Base-by-base conservation (phyloP, 176 grass and related monocot species). In the Triticum monococcum region DNA sequence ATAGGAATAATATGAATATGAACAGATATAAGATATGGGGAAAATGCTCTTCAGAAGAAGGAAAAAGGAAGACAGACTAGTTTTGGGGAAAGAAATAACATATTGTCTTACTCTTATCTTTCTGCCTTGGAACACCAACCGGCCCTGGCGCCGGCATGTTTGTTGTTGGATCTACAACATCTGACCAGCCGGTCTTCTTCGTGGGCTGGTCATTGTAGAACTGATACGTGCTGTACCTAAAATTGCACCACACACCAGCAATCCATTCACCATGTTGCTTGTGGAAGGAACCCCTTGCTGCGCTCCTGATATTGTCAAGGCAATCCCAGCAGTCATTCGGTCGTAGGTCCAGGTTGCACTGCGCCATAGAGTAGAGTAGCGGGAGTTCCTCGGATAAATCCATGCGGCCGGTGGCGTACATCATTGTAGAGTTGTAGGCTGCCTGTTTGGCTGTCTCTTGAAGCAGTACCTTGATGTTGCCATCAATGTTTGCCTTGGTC, bases 291-390 rank as follows among this genome's bases (percentile, higher is more conserved):
- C 12, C 10, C 9, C 20, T 54, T 2, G 59, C 67, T 0, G 0
- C 5, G 7, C 13, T 4, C 12, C 8, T 82, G 12, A 79, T 64
- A n/a, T 26, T 43, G 0, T 43, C 41, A 10, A 43, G 41, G 41
- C 41, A 43, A 2, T 52, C 33, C 4, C 31, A 24, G 72, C 93
- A 95, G 33, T 81, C 30, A 0, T 1, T 2, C 0, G 48, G n/a
- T 0, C 13, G 33, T 46, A 95, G 1, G 25, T 87, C 78, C 23
- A 82, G 81, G 7, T 79, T 79, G 77, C 92, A 95, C 73, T 93
- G 91, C n/a, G 52, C 54, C 3, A 88, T 3, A 14, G 81, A 83
- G 72, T 81, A 85, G 25, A 93, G 28, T 8, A 78, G 4, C 12
- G 77, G 75, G 5, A 86, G 2, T 22, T 16, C 40, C 24, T 3